phyloP scores from a whole-genome alignment of 495 filamentous ascomycete species.

The Chaetomium fimeti region DNA sequence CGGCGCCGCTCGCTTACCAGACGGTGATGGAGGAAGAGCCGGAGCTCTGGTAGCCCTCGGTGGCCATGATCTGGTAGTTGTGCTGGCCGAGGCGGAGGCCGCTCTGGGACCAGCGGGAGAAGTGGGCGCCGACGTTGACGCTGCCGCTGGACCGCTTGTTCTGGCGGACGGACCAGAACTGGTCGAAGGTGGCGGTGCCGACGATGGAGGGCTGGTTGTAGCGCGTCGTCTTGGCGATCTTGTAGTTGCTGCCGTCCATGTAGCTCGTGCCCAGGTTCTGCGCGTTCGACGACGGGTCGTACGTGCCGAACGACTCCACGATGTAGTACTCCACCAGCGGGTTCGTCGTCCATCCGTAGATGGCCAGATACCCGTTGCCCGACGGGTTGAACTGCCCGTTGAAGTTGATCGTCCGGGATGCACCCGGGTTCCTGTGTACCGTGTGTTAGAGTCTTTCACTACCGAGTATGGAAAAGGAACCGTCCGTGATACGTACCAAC shows the following conservation, averaged over 20 bases:
- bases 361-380: background rate
- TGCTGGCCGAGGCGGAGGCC: slow-evolving; percentile 52
- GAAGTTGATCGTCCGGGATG: slow-evolving; percentile 50
- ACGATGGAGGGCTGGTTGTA: slow-evolving; percentile 59
- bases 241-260: slow-evolving; percentile 61
- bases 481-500: slow-evolving; percentile 48
- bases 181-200: slow-evolving; percentile 55
- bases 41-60: slow-evolving; percentile 57
- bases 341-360: background rate
- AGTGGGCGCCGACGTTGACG: slow-evolving; percentile 54
- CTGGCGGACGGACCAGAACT: slow-evolving; percentile 56
- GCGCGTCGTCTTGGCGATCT: slow-evolving; percentile 40
- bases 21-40: slow-evolving; percentile 55
- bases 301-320: slow-evolving; percentile 50
- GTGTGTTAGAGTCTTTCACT: background rate
- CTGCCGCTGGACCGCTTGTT: slow-evolving; percentile 46
- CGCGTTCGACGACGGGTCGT: slow-evolving; percentile 52
- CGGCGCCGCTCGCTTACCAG: background rate
- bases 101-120: slow-evolving; percentile 53
- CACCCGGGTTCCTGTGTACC: slow-evolving; percentile 46
- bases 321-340: background rate
- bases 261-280: slow-evolving; percentile 45
- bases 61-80: slow-evolving; percentile 60
- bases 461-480: too few species aligned
- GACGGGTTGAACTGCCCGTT: slow-evolving; percentile 52